These are phyloP conservation scores for Amanita subjunquillea DNA, from an alignment of 768 basidiomycete genomes.

Conservation along the genomic window DNA sequence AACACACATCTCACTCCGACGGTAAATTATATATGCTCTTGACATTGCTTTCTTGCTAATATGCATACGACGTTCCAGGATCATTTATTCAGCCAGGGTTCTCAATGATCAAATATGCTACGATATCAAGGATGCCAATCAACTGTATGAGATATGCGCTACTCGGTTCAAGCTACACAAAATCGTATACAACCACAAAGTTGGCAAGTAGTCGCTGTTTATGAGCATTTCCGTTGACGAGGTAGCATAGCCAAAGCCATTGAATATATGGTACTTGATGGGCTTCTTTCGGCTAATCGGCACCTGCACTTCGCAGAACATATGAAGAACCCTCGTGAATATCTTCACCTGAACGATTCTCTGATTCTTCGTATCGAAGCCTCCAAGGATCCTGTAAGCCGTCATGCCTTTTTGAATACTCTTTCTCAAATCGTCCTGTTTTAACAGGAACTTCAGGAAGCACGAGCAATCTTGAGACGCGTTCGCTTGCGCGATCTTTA, in stretches of 20 bases:
- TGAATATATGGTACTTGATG: conserved; percentile 82
- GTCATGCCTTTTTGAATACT: background rate
- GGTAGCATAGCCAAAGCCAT: conserved; percentile 54
- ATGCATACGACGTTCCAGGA: conserved; percentile 25
- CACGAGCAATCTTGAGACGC: conserved; percentile 53
- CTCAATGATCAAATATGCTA: conserved; percentile 71
- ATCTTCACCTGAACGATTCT: conserved; percentile 57
- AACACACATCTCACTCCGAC: conserved; percentile 37
- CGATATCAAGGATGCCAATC: conserved; percentile 71
- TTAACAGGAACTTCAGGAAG: conserved; percentile 42
- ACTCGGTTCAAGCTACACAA: conserved; percentile 78
- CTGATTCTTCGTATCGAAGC: conserved; percentile 53
- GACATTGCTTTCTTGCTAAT: background rate
- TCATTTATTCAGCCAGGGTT: conserved; percentile 68
- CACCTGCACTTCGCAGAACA: conserved; percentile 46
- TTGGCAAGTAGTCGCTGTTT: conserved; percentile 28
- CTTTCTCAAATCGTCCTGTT: conserved; percentile 1
- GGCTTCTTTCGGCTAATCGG: conserved; percentile 55
- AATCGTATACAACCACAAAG: conserved; percentile 74
- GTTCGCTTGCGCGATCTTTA: conserved; percentile 60
- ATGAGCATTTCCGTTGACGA: background rate
- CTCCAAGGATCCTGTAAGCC: conserved; percentile 37
- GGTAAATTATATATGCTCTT: conserved; percentile 20
- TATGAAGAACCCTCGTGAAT: conserved; percentile 48
- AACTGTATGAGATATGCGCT: conserved; percentile 63